A percentile compares a stretch with the other conserved stretches of the same genome.
These are phyloP conservation scores for Austroboletus festivus DNA, from an alignment of 768 basidiomycete genomes.

Conservation along the genomic window DNA sequence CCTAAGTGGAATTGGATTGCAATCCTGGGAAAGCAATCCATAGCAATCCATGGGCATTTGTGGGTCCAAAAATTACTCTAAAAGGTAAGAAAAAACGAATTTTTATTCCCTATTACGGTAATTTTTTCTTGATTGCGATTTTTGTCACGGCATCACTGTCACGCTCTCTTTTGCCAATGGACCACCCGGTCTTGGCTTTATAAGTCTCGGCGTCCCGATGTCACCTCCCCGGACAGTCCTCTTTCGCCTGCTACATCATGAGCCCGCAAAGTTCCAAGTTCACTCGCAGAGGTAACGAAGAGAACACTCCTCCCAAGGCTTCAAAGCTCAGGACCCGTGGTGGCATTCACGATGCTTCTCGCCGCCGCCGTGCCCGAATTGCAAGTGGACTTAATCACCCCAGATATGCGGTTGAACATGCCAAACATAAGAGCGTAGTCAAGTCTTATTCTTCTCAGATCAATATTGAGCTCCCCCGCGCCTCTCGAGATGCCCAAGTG, in stretches of 20 bases:
- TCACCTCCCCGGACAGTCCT: neutral
- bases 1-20: slow-evolving; percentile 22
- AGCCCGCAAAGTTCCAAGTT: slow-evolving; percentile 20
- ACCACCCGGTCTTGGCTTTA: slow-evolving; percentile 17
- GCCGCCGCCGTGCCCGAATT: slow-evolving; percentile 39
- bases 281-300: slow-evolving; percentile 25
- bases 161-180: slow-evolving; percentile 13
- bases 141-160: slow-evolving; percentile 31
- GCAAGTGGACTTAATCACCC: slow-evolving; percentile 28
- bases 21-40: neutral
- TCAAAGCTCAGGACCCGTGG: slow-evolving; percentile 21
- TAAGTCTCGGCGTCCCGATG: slow-evolving; percentile 20
- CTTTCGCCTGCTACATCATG: slow-evolving; percentile 18
- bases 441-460: slow-evolving; percentile 19
- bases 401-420: slow-evolving; percentile 37
- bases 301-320: slow-evolving; percentile 34
- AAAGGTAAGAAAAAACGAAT: slow-evolving; percentile 11
- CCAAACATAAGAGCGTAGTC: slow-evolving; percentile 33
- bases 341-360: slow-evolving; percentile 33
- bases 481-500: slow-evolving; percentile 6
- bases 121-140: slow-evolving; percentile 30
- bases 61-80: slow-evolving; percentile 31
- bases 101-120: slow-evolving; percentile 16
- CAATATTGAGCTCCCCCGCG: slow-evolving; percentile 28
- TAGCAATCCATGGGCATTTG: slow-evolving; percentile 20